Evolutionary conservation across 179 eudicot species (phyloP), one percentile per base, ranked within the genome.

Genomic region (Carnegiea gigantea): DNA sequence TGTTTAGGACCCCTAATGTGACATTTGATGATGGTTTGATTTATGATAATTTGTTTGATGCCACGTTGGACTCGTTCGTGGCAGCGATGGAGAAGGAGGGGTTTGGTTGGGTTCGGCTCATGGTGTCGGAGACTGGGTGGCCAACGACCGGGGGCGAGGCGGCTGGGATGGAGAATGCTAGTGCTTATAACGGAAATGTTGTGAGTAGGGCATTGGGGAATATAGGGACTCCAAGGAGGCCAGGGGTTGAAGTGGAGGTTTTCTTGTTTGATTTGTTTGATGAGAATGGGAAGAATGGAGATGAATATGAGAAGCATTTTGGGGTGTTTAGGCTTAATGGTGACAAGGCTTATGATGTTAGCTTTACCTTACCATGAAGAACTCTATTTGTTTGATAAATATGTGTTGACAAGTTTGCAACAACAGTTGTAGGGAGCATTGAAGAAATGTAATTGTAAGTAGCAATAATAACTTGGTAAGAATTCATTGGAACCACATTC

Each of bases 91-190:
- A 92, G 80, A 88, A 79, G 81, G 91, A 85, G 76, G 98, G 96
- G 85, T 89, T 87, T 14, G 74, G 20, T 9, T 88, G 87, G 70
- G 77, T 89, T 14, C 85, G 85, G 48, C 80, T 92, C 49, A 79
- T 93, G 80, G 97, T 92, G 89, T 76, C 97, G 28, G 97, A 94
- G 85, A 92, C 98, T 0, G 98, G 98, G 78, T 94, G 97, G 98
- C 98, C 97, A 7, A 91, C 93, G 4, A 87, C 78, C 0, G 98
- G 94, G 3, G 89, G 86, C 1, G 88, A 71, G 11, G 98, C 84
- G 4, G 93, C 97, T 11, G 84, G 85, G 23, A 68, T 43, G 0
- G 92, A 88, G 60, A 91, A 90, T 86, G 93, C 93, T 0, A 73
- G 88, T 88, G 87, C 83, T 26, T 93, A 91, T 54, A 92, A 93